Percentiles rank a stretch among this genome's conserved stretches.
Conservation (phyloP, 2,329 filamentous ascomycete genomes). For the Ceratocystis cubensis region DNA sequence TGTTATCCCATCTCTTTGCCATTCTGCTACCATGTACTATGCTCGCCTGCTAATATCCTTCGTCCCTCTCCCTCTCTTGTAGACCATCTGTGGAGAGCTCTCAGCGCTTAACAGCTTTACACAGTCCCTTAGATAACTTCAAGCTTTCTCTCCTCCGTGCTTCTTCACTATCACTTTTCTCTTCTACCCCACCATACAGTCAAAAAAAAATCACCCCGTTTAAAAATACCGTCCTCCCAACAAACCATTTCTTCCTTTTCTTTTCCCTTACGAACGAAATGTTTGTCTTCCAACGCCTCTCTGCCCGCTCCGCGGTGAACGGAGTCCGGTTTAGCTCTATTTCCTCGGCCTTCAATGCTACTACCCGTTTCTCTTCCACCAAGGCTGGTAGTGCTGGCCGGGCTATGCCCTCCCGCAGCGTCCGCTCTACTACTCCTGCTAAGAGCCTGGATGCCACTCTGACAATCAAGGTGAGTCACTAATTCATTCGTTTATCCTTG, state of each 20-base stretch:
- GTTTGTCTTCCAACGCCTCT: constrained; percentile 35
- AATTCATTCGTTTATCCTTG: neutral
- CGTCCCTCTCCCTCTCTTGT: constrained; percentile 14
- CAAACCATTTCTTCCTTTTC: neutral
- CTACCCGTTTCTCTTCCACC: constrained; percentile 26
- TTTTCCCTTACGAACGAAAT: constrained; percentile 20
- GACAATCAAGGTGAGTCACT: constrained; percentile 61
- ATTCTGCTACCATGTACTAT: neutral
- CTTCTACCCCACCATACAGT: neutral
- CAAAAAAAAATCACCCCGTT: constrained; percentile 5
- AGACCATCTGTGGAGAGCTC: constrained; percentile 34
- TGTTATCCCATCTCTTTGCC: neutral
- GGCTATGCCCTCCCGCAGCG: constrained; percentile 35
- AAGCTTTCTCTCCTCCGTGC: neutral
- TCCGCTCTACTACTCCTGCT: constrained; percentile 18
- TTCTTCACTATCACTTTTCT: constrained; percentile 22
- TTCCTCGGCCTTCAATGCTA: constrained; percentile 29
- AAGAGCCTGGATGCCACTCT: constrained; percentile 70
- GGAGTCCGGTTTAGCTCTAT: constrained; percentile 29
- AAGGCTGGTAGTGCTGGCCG: constrained; percentile 55
- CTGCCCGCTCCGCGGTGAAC: constrained; percentile 27
- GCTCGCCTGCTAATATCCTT: constrained; percentile 16
- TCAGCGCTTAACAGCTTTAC: constrained; percentile 24
- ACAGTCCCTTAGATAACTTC: constrained; percentile 21
- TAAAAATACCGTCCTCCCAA: constrained; percentile 8